Evolutionary conservation across 148 eudicot genomes (phyloP).

Genomic region (Cornus kousa): DNA sequence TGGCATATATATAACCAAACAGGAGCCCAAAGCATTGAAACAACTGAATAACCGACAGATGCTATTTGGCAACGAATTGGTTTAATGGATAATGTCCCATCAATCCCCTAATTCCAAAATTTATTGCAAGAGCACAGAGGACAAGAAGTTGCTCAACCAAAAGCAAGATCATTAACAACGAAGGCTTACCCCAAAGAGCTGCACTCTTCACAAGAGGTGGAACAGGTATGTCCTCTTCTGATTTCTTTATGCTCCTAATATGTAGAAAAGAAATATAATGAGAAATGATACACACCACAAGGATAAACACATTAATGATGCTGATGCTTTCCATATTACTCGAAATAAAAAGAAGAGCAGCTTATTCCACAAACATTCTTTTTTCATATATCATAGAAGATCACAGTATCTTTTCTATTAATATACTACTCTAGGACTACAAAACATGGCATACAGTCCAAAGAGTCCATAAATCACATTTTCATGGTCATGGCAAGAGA

Average conservation of each 20-base stretch:
- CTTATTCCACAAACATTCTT: neutral
- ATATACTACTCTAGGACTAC: neutral
- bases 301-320: neutral
- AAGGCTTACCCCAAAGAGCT: conserved; percentile 68
- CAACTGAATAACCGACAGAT: too few relatives aligned
- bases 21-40: too few relatives aligned
- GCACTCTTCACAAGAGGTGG: conserved; percentile 73
- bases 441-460: neutral
- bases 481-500: neutral
- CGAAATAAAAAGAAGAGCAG: neutral
- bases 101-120: neutral
- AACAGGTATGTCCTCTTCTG: conserved; percentile 68
- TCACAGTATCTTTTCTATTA: neutral
- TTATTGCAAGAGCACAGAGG: neutral
- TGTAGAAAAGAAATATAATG: neutral
- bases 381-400: neutral
- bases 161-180: neutral
- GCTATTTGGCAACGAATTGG: neutral
- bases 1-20: too few relatives aligned
- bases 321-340: neutral
- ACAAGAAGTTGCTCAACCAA: neutral
- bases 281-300: conserved; percentile 9
- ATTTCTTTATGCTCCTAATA: conserved; percentile 58
- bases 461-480: neutral
- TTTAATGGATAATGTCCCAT: neutral